Conservation (phyloP, 257 asterid species). For the Eustoma russellianum region DNA sequence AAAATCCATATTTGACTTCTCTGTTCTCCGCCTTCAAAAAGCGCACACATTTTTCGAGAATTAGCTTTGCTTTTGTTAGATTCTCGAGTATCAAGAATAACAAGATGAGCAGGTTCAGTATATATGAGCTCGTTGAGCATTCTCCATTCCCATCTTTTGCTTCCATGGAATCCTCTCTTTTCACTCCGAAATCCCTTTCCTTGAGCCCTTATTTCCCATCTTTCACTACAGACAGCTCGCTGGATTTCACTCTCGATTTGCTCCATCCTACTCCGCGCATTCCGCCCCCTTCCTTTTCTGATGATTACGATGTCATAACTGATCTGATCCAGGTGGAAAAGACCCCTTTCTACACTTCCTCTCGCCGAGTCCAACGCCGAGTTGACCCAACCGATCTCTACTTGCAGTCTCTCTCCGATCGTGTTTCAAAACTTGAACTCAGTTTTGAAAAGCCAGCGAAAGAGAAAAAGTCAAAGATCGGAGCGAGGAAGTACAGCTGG, state of each 20-base stretch:
- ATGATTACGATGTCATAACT: slow-evolving; percentile 39
- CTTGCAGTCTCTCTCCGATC: slow-evolving; percentile 48
- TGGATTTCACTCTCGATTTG: slow-evolving; percentile 23
- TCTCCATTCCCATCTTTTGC: slow-evolving; percentile 34
- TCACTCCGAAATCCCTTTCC: slow-evolving; percentile 24
- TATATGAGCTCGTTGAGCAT: slow-evolving; percentile 49
- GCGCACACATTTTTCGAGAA: background rate
- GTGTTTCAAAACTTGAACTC: slow-evolving; percentile 56
- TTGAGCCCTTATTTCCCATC: slow-evolving; percentile 24
- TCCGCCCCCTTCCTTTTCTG: slow-evolving; percentile 5
- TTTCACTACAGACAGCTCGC: slow-evolving; percentile 26
- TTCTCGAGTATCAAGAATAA: background rate
- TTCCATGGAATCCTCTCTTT: slow-evolving; percentile 27
- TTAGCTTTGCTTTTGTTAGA: background rate
- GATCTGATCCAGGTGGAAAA: slow-evolving; percentile 73
- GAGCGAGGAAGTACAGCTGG: slow-evolving; percentile 74
- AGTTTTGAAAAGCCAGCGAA: slow-evolving; percentile 29
- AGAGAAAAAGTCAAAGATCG: slow-evolving; percentile 25
- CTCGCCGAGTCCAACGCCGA: slow-evolving; percentile 36
- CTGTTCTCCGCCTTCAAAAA: background rate
- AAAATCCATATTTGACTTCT: no score
- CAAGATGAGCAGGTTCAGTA: slow-evolving; percentile 46
- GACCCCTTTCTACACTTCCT: slow-evolving; percentile 34
- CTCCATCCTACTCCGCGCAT: slow-evolving; percentile 14
- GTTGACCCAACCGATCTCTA: slow-evolving; percentile 19